A percentile compares a stretch with the other conserved stretches of the same genome.
Evolutionary conservation across 1,284 basidiomycete genomes (phyloP).

Genomic region (Apiotrichum siamense): DNA sequence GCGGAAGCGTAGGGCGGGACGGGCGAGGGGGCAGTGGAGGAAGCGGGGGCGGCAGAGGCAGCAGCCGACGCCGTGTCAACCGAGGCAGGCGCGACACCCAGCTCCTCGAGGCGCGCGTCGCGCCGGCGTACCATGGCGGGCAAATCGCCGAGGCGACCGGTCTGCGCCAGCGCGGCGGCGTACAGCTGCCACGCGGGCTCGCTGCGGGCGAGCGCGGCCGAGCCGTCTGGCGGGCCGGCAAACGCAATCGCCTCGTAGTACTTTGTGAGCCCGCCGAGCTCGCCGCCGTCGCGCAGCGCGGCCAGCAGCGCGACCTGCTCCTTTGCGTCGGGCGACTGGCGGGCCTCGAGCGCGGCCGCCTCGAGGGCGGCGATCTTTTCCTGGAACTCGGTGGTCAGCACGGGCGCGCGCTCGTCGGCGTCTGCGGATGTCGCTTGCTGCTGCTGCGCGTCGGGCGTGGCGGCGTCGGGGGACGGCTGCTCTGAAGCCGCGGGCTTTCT

Average conservation of each 20-base stretch:
- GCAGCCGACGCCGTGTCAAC: background rate
- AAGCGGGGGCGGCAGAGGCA: background rate
- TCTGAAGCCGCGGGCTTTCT: background rate
- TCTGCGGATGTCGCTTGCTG: too few species aligned
- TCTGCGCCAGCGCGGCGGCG: slow-evolving; percentile 25
- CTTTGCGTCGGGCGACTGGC: slow-evolving; percentile 14
- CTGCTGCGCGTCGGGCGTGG: too few species aligned
- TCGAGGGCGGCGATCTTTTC: slow-evolving; percentile 37
- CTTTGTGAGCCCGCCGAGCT: slow-evolving; percentile 26
- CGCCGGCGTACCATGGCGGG: slow-evolving; percentile 25
- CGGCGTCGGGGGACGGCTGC: background rate
- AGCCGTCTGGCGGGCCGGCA: slow-evolving; percentile 10
- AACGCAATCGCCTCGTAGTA: slow-evolving; percentile 42
- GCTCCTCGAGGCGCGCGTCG: slow-evolving; percentile 20
- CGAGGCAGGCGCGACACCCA: background rate
- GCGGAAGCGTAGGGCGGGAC: background rate
- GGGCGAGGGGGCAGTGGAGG: background rate
- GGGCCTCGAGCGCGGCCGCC: slow-evolving; percentile 25
- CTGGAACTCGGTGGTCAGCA: slow-evolving; percentile 35
- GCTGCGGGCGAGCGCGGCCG: slow-evolving; percentile 26
- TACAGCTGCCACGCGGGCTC: slow-evolving; percentile 35
- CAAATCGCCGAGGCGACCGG: slow-evolving; percentile 31
- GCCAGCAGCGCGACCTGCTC: slow-evolving; percentile 33
- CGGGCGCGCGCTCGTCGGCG: too few species aligned
- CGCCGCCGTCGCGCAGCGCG: slow-evolving; percentile 31